Percentiles rank a stretch among this genome's conserved stretches.
phyloP scores from a whole-genome alignment of 2,329 filamentous ascomycete genomes.

The Penicillium nordicum region DNA sequence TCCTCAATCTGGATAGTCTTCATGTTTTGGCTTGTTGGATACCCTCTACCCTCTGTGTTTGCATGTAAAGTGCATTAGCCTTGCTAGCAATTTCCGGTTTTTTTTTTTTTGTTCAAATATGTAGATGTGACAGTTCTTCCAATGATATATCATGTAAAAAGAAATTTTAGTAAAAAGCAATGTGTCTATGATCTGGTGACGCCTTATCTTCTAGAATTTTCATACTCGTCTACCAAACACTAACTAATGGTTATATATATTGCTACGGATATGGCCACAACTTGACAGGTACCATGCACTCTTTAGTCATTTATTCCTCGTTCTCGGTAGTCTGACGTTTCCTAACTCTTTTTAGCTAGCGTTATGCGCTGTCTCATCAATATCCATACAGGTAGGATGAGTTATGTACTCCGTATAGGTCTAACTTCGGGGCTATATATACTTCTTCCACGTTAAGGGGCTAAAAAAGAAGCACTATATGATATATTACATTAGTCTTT shows the following conservation, averaged over 20 bases:
- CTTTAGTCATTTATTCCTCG: background rate
- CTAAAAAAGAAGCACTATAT: background rate
- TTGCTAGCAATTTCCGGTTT: background rate
- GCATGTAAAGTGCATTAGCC: background rate
- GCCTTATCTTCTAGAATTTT: background rate
- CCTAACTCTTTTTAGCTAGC: background rate
- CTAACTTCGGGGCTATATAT: background rate
- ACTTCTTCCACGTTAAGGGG: background rate
- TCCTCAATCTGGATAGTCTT: background rate
- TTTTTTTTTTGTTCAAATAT: too few relatives aligned
- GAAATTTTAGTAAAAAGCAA: background rate
- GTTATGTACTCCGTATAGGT: background rate
- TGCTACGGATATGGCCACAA: background rate
- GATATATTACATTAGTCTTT: background rate
- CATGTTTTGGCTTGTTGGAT: slow-evolving; percentile 6
- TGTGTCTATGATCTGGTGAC: background rate
- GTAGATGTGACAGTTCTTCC: background rate
- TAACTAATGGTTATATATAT: background rate
- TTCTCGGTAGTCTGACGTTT: background rate
- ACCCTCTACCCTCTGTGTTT: background rate
- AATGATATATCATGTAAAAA: background rate
- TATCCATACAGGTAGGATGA: background rate
- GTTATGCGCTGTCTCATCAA: background rate
- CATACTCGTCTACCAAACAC: background rate
- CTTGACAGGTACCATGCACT: background rate